Evolutionary conservation across 2,329 filamentous ascomycete species (phyloP).

Genomic region (Cyphellophora attinorum): DNA sequence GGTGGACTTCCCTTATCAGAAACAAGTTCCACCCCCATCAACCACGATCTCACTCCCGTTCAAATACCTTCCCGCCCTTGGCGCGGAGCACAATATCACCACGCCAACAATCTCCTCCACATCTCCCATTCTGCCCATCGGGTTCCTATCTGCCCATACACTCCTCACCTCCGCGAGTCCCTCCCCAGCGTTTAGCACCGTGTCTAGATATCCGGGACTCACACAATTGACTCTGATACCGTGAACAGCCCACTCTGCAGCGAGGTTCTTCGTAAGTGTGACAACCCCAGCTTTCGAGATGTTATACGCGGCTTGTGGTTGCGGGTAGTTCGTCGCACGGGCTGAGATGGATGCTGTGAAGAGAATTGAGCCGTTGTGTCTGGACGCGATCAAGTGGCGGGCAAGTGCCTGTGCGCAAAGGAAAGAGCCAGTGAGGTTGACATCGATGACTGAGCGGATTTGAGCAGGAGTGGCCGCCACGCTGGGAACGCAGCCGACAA

Average conservation of each 20-base stretch:
- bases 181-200: constrained; percentile 59
- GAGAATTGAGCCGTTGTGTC: constrained; percentile 59
- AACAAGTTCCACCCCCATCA: constrained; percentile 42
- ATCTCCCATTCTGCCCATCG: constrained; percentile 55
- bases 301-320: constrained; percentile 62
- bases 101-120: constrained; percentile 55
- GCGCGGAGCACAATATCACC: constrained; percentile 51
- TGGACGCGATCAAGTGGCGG: constrained; percentile 30
- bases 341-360: constrained; percentile 55
- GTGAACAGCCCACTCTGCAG: constrained; percentile 62
- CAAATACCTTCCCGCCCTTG: constrained; percentile 54
- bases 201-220: constrained; percentile 69
- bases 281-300: constrained; percentile 59
- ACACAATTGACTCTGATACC: constrained; percentile 65
- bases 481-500: constrained; percentile 54
- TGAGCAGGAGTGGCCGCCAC: constrained; percentile 49
- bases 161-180: constrained; percentile 44
- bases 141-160: constrained; percentile 51
- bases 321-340: constrained; percentile 47
- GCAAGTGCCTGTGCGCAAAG: constrained; percentile 58
- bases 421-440: constrained; percentile 64
- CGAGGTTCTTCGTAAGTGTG: constrained; percentile 54
- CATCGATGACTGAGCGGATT: constrained; percentile 56
- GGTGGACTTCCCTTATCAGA: constrained; percentile 13
- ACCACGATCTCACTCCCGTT: constrained; percentile 58